Evolutionary conservation across 306 rosid species (phyloP).

Genomic region (Hylodesmum podocarpum): DNA sequence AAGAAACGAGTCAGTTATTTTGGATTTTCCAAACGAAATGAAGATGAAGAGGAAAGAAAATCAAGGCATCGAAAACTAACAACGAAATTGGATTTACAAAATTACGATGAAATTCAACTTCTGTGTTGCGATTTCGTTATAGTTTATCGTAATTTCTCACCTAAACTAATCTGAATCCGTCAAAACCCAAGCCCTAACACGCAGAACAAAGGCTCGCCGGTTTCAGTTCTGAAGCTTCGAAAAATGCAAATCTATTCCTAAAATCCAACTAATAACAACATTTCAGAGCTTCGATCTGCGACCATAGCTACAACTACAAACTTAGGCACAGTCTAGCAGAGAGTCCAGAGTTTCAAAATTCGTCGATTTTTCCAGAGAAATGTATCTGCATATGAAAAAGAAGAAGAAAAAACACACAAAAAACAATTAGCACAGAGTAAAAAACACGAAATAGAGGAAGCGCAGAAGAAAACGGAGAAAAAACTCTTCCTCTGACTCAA

Average conservation of each 20-base stretch:
- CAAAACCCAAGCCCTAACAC: neutral
- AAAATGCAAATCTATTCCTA: slow-evolving; percentile 44
- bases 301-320: slow-evolving; percentile 20
- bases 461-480: no score
- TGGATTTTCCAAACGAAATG: slow-evolving; percentile 14
- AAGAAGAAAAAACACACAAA: neutral
- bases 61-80: neutral
- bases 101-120: neutral
- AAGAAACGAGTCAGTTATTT: slow-evolving; percentile 1
- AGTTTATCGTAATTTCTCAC: slow-evolving; percentile 43
- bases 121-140: slow-evolving; percentile 32
- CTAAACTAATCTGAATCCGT: slow-evolving; percentile 47
- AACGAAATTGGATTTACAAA: slow-evolving; percentile 15
- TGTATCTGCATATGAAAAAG: slow-evolving; percentile 40
- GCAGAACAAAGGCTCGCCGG: slow-evolving; percentile 15
- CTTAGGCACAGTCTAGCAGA: slow-evolving; percentile 8
- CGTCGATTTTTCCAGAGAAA: slow-evolving; percentile 29
- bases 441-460: slow-evolving; percentile 26
- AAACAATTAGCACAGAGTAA: slow-evolving; percentile 11
- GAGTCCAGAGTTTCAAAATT: slow-evolving; percentile 32
- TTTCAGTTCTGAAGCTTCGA: slow-evolving; percentile 28
- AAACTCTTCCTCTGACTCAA: slow-evolving; percentile 9
- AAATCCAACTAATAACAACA: slow-evolving; percentile 30
- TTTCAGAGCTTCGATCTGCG: slow-evolving; percentile 45
- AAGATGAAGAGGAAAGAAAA: slow-evolving; percentile 11